Percentiles rank a stretch among this genome's conserved stretches.
These are phyloP conservation scores for Clitoria ternatea DNA, from an alignment of 306 rosid genomes.

Conservation along the genomic window DNA sequence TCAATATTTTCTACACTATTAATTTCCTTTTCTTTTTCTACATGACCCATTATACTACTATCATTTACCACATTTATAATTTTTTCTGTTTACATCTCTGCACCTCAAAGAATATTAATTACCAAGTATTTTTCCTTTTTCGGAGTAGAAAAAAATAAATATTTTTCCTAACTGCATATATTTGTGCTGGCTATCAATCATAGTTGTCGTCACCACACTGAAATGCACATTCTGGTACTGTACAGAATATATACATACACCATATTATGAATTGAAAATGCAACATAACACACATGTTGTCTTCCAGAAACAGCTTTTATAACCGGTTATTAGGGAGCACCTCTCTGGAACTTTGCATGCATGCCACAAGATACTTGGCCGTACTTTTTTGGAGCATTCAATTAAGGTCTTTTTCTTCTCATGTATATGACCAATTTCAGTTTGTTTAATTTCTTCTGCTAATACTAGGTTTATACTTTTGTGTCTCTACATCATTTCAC, in stretches of 20 bases:
- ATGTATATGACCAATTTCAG: neutral
- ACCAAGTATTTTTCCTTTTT: too few relatives aligned
- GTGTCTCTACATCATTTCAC: neutral
- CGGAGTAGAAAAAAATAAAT: too few relatives aligned
- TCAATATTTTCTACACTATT: too few relatives aligned
- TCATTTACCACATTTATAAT: too few relatives aligned
- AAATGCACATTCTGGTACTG: neutral
- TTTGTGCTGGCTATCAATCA: neutral
- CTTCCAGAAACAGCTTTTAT: constrained; percentile 1
- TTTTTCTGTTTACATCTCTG: too few relatives aligned
- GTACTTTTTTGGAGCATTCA: constrained; percentile 14
- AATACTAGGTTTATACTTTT: constrained; percentile 1
- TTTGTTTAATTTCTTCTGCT: neutral
- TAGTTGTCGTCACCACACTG: neutral
- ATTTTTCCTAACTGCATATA: too few relatives aligned
- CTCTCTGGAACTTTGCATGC: constrained; percentile 23
- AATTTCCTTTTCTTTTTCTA: too few relatives aligned
- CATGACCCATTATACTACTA: too few relatives aligned
- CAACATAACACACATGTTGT: neutral
- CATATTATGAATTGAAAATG: neutral
- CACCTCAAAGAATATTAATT: too few relatives aligned
- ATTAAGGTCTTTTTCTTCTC: neutral
- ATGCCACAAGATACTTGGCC: constrained; percentile 20
- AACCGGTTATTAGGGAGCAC: constrained; percentile 7
- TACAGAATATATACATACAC: neutral